phyloP scores from a whole-genome alignment of 495 filamentous ascomycete species.

The Aspergillus incahuasiensis region DNA sequence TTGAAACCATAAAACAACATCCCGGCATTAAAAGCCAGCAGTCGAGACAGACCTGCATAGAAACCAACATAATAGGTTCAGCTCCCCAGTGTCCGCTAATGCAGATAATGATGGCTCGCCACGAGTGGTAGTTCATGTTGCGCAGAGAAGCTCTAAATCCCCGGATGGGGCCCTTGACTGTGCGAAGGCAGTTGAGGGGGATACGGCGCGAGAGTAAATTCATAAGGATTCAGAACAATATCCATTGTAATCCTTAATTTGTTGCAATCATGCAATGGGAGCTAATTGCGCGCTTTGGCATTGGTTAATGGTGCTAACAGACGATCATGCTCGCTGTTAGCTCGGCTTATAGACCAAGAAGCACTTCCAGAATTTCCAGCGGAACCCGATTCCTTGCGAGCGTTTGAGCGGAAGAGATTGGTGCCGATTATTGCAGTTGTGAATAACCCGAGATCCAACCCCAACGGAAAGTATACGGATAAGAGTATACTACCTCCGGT shows the following conservation, averaged over 20 bases:
- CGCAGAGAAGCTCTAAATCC: constrained; percentile 28
- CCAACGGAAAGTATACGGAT: not conserved
- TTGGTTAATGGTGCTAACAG: constrained; percentile 13
- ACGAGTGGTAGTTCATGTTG: constrained; percentile 33
- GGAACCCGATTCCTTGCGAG: constrained; percentile 5
- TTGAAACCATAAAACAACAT: constrained; percentile 5
- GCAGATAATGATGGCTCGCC: constrained; percentile 24
- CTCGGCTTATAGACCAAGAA: constrained; percentile 15
- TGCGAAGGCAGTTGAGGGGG: not conserved
- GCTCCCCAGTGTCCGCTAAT: constrained; percentile 26
- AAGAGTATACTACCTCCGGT: not conserved
- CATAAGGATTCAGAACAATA: constrained; percentile 3
- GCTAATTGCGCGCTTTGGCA: constrained; percentile 1
- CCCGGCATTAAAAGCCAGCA: not conserved
- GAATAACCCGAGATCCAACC: not conserved
- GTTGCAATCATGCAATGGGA: constrained; percentile 1
- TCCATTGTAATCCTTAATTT: not conserved
- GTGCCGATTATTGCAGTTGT: not conserved
- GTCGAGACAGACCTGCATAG: not conserved
- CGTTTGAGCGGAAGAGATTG: not conserved
- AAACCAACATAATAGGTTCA: constrained; percentile 13
- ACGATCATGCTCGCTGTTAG: constrained; percentile 15
- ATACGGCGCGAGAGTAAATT: not conserved
- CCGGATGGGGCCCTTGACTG: constrained; percentile 10
- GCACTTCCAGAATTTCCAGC: not conserved